These are phyloP conservation scores for Hordeum marinum DNA, from an alignment of 176 grass and related monocot species.

Conservation along the genomic window DNA sequence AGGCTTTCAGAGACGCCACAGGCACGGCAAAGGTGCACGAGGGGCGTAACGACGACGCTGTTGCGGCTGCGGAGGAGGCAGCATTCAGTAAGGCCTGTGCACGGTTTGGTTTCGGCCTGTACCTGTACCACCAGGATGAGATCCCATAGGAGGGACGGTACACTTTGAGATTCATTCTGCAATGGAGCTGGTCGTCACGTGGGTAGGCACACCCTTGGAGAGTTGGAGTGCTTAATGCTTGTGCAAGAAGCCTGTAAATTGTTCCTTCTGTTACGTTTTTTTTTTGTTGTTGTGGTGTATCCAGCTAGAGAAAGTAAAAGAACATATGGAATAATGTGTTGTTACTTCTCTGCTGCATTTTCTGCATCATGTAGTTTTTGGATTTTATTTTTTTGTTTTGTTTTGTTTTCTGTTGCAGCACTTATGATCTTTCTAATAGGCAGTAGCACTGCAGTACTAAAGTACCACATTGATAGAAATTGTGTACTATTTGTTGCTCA, in stretches of 20 bases:
- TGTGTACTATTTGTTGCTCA: background rate
- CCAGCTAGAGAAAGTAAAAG: conserved; percentile 17
- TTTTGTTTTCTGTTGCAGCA: background rate
- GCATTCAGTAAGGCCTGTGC: conserved; percentile 92
- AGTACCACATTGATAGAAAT: background rate
- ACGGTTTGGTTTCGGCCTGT: conserved; percentile 83
- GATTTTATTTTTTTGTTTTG: too few species aligned
- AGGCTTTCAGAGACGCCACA: conserved; percentile 82
- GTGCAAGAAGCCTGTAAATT: conserved; percentile 29
- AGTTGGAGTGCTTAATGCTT: background rate
- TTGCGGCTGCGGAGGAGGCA: conserved; percentile 62
- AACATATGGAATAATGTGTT: background rate
- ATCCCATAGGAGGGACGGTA: background rate
- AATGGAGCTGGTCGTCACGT: background rate
- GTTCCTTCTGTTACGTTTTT: background rate
- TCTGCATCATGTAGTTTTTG: background rate
- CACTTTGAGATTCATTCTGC: background rate
- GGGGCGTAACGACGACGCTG: conserved; percentile 54
- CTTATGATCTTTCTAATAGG: background rate
- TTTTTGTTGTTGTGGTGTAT: background rate
- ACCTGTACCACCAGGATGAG: conserved; percentile 77
- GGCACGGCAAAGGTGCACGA: conserved; percentile 58
- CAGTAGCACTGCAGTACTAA: background rate
- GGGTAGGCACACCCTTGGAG: background rate
- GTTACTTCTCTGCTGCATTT: conserved; percentile 5